Percentiles rank a stretch among this genome's conserved stretches.
Conservation (phyloP, 352 stramenopile species). For the Aphanomyces euteiches region DNA sequence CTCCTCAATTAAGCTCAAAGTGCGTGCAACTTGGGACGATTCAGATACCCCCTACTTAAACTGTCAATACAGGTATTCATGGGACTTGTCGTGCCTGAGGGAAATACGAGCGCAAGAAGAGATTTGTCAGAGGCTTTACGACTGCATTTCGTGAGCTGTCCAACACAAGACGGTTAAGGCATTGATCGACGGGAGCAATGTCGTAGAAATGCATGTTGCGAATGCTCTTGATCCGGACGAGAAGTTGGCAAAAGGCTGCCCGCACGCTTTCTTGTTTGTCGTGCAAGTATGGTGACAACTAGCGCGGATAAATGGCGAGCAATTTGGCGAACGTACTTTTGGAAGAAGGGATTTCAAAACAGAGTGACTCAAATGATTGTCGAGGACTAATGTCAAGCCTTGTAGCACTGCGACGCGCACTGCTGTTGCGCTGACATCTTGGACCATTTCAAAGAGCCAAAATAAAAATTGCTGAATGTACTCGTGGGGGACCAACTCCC, state of each 20-base stretch:
- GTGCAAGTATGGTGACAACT: conserved; percentile 78
- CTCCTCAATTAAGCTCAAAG: conserved; percentile 74
- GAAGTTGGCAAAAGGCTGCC: conserved; percentile 64
- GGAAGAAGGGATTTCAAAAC: conserved; percentile 80
- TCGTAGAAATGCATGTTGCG: conserved; percentile 85
- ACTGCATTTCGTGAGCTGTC: conserved; percentile 54
- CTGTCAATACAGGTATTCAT: neutral
- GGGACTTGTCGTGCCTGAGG: conserved; percentile 37
- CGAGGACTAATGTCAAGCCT: conserved; percentile 78
- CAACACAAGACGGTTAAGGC: conserved; percentile 67
- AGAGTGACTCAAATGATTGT: conserved; percentile 82
- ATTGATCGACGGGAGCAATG: conserved; percentile 69
- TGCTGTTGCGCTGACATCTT: conserved; percentile 65
- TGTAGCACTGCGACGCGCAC: conserved; percentile 83
- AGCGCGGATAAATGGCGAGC: conserved; percentile 7
- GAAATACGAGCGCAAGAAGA: conserved; percentile 87
- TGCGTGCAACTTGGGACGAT: conserved; percentile 77
- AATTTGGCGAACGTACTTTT: conserved; percentile 45
- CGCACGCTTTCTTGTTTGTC: conserved; percentile 81
- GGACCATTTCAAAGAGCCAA: conserved; percentile 77
- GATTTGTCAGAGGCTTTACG: conserved; percentile 68
- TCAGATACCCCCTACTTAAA: conserved; percentile 52
- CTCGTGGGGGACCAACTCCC: conserved; percentile 73
- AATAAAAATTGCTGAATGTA: conserved; percentile 80
- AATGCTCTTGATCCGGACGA: conserved; percentile 86